Conservation (phyloP, 441 rosid genomes). For the Macaranga tanarius region DNA sequence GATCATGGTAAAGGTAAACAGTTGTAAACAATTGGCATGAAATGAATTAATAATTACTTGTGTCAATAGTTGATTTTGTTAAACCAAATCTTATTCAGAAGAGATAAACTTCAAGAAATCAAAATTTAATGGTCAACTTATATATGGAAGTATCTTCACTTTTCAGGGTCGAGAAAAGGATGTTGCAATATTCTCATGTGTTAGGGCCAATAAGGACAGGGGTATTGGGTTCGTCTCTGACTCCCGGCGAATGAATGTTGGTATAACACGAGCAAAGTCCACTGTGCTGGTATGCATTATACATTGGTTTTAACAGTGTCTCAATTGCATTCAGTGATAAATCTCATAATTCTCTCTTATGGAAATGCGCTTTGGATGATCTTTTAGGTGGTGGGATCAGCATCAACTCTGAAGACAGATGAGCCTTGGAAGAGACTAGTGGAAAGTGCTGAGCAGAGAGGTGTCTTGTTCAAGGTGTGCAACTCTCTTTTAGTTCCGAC, state of each 20-base stretch:
- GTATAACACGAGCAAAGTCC: slow-evolving; percentile 89
- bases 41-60: neutral
- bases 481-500: neutral
- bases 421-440: slow-evolving; percentile 78
- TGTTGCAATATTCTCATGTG: slow-evolving; percentile 90
- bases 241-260: slow-evolving; percentile 90
- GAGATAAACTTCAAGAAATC: neutral
- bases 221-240: slow-evolving; percentile 82
- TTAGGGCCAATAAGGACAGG: slow-evolving; percentile 66
- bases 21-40: neutral
- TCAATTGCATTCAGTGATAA: neutral
- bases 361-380: slow-evolving; percentile 4
- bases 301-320: neutral
- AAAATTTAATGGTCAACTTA: neutral
- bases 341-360: neutral
- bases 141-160: slow-evolving; percentile 2
- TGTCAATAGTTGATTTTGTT: neutral
- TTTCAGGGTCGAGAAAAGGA: slow-evolving; percentile 95
- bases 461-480: slow-evolving; percentile 58
- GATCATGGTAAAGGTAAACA: neutral
- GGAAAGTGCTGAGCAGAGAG: slow-evolving; percentile 69
- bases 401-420: slow-evolving; percentile 65
- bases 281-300: slow-evolving; percentile 64
- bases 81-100: neutral
- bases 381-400: slow-evolving; percentile 85